A percentile compares a stretch with the other conserved stretches of the same genome.
Conservation (phyloP, 352 stramenopile species). For the Labyrinthula sp. region DNA sequence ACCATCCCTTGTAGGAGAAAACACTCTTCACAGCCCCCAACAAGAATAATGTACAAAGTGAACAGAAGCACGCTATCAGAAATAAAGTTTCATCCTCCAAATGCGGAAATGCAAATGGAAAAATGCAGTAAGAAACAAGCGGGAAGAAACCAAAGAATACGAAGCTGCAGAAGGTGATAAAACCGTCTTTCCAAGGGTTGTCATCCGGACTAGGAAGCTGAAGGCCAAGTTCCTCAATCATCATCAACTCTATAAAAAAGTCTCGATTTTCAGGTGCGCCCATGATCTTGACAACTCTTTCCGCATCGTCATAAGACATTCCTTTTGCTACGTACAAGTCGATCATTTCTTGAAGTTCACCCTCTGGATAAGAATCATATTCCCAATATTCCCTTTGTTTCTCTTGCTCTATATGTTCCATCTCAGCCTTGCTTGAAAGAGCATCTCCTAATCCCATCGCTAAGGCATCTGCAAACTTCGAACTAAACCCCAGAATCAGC, state of each 20-base stretch:
- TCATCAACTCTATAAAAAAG: slow-evolving; percentile 76
- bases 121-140: slow-evolving; percentile 67
- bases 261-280: slow-evolving; percentile 44
- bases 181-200: slow-evolving; percentile 44
- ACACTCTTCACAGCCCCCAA: slow-evolving; percentile 68
- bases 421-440: slow-evolving; percentile 60
- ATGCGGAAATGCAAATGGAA: slow-evolving; percentile 43
- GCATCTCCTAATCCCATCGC: slow-evolving; percentile 72
- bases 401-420: slow-evolving; percentile 59
- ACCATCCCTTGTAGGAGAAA: slow-evolving; percentile 33
- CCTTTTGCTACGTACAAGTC: slow-evolving; percentile 71
- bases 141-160: slow-evolving; percentile 68
- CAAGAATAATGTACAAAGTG: slow-evolving; percentile 69
- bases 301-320: slow-evolving; percentile 55
- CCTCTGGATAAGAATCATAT: slow-evolving; percentile 40
- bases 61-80: slow-evolving; percentile 62
- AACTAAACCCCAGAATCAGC: slow-evolving; percentile 64
- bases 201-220: slow-evolving; percentile 66
- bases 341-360: slow-evolving; percentile 70
- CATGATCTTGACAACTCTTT: slow-evolving; percentile 52
- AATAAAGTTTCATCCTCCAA: slow-evolving; percentile 55
- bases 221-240: slow-evolving; percentile 69
- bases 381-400: slow-evolving; percentile 55
- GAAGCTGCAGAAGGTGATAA: slow-evolving; percentile 68
- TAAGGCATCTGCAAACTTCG: slow-evolving; percentile 61